Evolutionary conservation across 345 rosid genomes (phyloP), one percentile per base, ranked within the genome.

Genomic region (Iberis pinnata): DNA sequence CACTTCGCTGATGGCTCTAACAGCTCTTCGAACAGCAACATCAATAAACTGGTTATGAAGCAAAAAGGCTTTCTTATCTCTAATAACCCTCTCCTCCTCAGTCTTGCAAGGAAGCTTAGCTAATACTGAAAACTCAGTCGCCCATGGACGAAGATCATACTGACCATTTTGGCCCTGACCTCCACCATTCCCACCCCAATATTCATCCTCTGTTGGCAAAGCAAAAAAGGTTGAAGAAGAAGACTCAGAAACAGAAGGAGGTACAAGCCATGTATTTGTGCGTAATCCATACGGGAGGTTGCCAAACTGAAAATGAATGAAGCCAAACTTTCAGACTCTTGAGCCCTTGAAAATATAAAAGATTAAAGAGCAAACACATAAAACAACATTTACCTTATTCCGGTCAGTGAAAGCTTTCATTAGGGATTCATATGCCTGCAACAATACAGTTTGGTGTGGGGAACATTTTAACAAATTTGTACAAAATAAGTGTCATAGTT

Each of bases 221-320:
- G 76, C 67, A 11, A 76, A 77, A 65, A 81, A 86, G 25, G 46
- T 65, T 16, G 82, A 78, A 10, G 79, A 77, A 58, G 79, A 77
- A 58, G 74, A 80, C 47, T 82, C 87, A 1, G 75, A 76, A 46
- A 81, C 83, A 64, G 73, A 67, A 32, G 89, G 84, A 50, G 92
- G 86, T 18, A 90, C 86, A 53, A 90, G 85, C 96, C 96, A 90
- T 18, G 98, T 76, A 65, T 87, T 90, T 16, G 89, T 65, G 11
- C 98, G 95, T 61, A 90, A 80, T 15, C 98, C 95, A 31, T 75
- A 87, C 17, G 98, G 96, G 63, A 90, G 87, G 69, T 87, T 84
- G 46, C 98, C 98, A 75, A 82, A 90, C 98, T 90, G 82, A 58
- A 65, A 69, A 19, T 17, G 4, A 37, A 43, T 9, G 14, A 31